Evolutionary conservation across 2,329 filamentous ascomycete species (phyloP).

Genomic region (Colletotrichum nymphaeae): DNA sequence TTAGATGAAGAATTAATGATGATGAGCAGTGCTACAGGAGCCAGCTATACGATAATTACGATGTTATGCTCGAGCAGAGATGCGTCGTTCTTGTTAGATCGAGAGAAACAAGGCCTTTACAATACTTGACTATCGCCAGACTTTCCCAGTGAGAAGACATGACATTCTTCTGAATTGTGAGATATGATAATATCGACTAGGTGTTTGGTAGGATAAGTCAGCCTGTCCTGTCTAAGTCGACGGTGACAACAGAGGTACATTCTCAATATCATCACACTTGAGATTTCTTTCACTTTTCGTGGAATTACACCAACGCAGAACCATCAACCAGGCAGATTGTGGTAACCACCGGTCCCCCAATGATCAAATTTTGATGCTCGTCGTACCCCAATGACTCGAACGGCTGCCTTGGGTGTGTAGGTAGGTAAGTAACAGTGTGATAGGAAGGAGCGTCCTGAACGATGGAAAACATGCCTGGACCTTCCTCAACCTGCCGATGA

Average conservation of each 20-base stretch:
- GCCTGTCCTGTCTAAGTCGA: not conserved
- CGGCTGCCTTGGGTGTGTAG: not conserved
- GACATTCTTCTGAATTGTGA: not conserved
- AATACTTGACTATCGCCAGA: not conserved
- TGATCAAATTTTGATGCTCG: not conserved
- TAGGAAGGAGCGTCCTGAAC: not conserved
- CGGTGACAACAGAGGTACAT: not conserved
- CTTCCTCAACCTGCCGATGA: too few relatives aligned
- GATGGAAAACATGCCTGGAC: not conserved
- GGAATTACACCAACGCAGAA: not conserved
- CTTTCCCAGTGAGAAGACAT: not conserved
- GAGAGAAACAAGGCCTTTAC: not conserved
- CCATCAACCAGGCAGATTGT: not conserved
- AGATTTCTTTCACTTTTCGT: not conserved
- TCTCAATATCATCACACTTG: not conserved
- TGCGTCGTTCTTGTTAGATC: not conserved
- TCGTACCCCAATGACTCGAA: not conserved
- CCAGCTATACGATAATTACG: not conserved
- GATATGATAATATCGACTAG: not conserved
- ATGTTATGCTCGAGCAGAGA: not conserved
- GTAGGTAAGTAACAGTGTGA: not conserved
- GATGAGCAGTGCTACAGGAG: not conserved
- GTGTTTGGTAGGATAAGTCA: not conserved
- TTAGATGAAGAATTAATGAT: conserved; percentile 4
- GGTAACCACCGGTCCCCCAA: not conserved